Conservation (phyloP, 2,329 filamentous ascomycete genomes). For the Aschersonia sp. region DNA sequence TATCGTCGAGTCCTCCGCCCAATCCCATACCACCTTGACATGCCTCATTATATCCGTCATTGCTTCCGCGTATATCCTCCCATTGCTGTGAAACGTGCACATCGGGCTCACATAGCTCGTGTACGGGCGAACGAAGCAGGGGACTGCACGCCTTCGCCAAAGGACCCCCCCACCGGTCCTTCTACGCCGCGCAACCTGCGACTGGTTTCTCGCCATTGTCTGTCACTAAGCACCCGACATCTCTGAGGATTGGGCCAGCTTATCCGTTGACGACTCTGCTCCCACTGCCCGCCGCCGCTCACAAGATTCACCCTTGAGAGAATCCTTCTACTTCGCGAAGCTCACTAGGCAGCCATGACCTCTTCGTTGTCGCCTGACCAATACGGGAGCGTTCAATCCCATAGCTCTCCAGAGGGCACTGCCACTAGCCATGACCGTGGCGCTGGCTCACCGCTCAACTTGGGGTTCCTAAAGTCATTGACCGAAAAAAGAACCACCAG, state of each 20-base stretch:
- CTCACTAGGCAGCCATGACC: constrained; percentile 5
- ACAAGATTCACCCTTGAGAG: no score
- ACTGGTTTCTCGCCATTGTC: background rate
- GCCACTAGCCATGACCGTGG: constrained; percentile 20
- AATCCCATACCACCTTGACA: background rate
- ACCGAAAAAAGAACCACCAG: constrained; percentile 64
- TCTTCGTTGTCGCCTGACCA: constrained; percentile 31
- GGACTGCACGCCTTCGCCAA: background rate
- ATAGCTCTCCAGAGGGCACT: constrained; percentile 11
- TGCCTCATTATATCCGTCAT: background rate
- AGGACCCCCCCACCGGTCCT: background rate
- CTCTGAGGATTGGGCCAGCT: background rate
- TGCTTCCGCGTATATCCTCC: background rate
- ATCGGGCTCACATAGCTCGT: background rate
- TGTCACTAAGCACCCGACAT: background rate
- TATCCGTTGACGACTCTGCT: background rate
- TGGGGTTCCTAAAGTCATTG: constrained; percentile 51
- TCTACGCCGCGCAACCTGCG: background rate
- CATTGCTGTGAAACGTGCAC: background rate
- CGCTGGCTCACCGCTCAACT: constrained; percentile 31
- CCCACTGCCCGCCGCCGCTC: no score
- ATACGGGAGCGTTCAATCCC: constrained; percentile 12
- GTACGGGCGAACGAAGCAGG: background rate
- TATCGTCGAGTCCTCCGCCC: background rate
- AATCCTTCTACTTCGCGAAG: background rate